Base-by-base conservation (phyloP, 2,329 filamentous ascomycete genomes). In the Botrytis porri region DNA sequence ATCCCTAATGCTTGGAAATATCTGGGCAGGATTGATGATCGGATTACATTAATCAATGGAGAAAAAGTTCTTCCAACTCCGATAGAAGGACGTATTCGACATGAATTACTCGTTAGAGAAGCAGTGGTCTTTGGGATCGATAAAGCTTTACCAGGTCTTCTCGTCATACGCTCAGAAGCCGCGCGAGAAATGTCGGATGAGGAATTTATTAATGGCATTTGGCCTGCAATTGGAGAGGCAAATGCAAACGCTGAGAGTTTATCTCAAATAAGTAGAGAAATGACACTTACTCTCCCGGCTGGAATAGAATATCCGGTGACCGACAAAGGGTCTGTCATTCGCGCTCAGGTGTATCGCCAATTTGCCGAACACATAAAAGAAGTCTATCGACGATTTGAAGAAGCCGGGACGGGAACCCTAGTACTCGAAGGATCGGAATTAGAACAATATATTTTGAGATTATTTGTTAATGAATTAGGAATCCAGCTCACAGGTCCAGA, bases 301-400 rank as follows among this genome's bases (percentile, higher is more conserved):
- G 80, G 79, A 25, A 78, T 79, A 0, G 74, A 80, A 0, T 87
- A 85, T 69, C 85, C 86, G 0, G 7, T 0, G 78, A 88, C 86
- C 0, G 87, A 88, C 72, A 88, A 88, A 75, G 84, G 85, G 0
- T 87, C 84, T 0, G 82, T 87, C 72, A 88, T 88, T 43, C 83
- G 87, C 6, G 82, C 83, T 9, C 83, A 84, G 12, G 83, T 86
- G 10, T 87, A 87, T 77, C 78, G 80, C 22, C 77, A 80, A 3
- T 87, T 86, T 72, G 79, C 78, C 0, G 75, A 79, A 0, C 77
- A 83, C 4, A 87, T 88, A 37, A 83, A 84, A 7, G 77, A 79
- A 1, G 75, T 78, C 0, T 84, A 84, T 61, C 76, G 79, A 41
- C 74, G 64, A 20, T 78, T 78, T 0, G 80, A 82, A 51, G 75